phyloP scores from a whole-genome alignment of 1,284 basidiomycete species.

The Moesziomyces sp. region DNA sequence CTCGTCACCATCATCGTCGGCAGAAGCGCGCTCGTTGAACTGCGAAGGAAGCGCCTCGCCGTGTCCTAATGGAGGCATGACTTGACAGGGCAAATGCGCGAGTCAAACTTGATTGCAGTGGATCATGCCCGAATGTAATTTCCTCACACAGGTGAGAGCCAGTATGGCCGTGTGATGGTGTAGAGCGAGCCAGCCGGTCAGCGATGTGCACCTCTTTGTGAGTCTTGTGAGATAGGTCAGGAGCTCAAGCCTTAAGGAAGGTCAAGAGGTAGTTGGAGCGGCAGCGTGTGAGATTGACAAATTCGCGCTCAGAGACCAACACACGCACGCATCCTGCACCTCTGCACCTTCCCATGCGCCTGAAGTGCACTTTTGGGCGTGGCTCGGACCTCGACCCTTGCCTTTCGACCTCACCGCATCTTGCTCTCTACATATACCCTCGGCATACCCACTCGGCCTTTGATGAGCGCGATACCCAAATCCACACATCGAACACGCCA shows the following conservation, averaged over 20 bases:
- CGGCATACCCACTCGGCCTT: neutral
- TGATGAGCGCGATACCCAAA: neutral
- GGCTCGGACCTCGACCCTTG: neutral
- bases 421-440: neutral
- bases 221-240: too few species aligned
- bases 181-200: too few species aligned
- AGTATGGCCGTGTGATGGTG: too few species aligned
- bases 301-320: slow-evolving; percentile 7
- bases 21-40: slow-evolving; percentile 44
- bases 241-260: too few species aligned
- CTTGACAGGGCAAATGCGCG: too few species aligned
- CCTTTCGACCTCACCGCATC: neutral
- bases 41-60: slow-evolving; percentile 39
- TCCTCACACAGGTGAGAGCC: too few species aligned
- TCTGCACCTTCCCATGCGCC: neutral
- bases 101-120: neutral
- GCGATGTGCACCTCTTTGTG: too few species aligned
- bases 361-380: neutral
- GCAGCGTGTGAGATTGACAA: too few species aligned
- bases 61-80: slow-evolving; percentile 13
- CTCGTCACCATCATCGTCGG: slow-evolving; percentile 51
- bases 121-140: too few species aligned
- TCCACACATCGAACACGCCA: neutral
- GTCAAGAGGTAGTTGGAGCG: too few species aligned
- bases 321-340: slow-evolving; percentile 1